phyloP scores from a whole-genome alignment of 2,329 filamentous ascomycete genomes.

The Trichophyton simii region DNA sequence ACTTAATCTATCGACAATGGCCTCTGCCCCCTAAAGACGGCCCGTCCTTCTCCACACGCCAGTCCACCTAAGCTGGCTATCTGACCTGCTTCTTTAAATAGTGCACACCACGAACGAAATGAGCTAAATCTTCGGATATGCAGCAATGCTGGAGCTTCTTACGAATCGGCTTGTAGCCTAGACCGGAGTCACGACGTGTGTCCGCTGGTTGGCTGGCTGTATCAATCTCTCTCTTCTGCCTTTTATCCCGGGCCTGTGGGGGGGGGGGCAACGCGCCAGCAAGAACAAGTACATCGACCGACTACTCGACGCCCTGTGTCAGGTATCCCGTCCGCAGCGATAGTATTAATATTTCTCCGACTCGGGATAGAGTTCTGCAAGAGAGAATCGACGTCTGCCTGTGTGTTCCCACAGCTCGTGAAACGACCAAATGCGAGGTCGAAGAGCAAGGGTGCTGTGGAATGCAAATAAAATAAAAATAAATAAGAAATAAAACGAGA shows the following conservation, averaged over 20 bases:
- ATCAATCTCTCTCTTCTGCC: too few relatives aligned
- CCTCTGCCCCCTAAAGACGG: neutral
- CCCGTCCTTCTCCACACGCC: neutral
- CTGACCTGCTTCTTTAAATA: neutral
- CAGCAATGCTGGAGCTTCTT: too few relatives aligned
- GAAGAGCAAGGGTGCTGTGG: neutral
- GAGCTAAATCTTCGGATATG: too few relatives aligned
- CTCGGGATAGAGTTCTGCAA: neutral
- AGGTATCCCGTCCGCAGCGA: neutral
- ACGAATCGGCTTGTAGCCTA: too few relatives aligned
- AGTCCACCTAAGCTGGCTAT: neutral
- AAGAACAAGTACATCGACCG: too few relatives aligned
- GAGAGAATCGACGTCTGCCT: neutral
- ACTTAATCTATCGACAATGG: neutral
- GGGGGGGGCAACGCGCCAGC: too few relatives aligned
- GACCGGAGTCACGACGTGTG: too few relatives aligned
- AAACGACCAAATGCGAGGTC: neutral
- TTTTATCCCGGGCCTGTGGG: too few relatives aligned
- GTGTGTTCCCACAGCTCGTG: neutral
- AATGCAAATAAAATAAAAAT: too few relatives aligned
- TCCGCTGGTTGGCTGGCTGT: too few relatives aligned
- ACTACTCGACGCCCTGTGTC: neutral
- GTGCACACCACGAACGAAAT: neutral
- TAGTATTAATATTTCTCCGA: neutral
- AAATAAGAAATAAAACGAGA: neutral